Evolutionary conservation across 2,329 filamentous ascomycete genomes (phyloP).

Genomic region (Pezizomycotina sp.): DNA sequence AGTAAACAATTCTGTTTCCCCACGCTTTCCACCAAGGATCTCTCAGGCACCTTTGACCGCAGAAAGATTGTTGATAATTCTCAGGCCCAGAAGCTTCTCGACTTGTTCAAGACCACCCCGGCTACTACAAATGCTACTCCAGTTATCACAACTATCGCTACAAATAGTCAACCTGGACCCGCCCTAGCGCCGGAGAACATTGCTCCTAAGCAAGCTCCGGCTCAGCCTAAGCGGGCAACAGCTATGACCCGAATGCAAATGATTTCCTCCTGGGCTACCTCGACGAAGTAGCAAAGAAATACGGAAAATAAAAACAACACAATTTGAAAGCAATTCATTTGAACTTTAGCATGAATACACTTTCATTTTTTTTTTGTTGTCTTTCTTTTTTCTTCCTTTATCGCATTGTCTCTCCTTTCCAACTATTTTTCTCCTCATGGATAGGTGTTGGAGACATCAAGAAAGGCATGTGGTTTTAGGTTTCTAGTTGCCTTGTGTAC

Average conservation of each 20-base stretch:
- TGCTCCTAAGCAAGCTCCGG: background rate
- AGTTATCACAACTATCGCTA: slow-evolving; percentile 1
- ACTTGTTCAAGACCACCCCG: slow-evolving; percentile 22
- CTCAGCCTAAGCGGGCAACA: background rate
- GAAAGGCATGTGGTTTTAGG: too few relatives aligned
- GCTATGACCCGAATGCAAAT: slow-evolving; percentile 14
- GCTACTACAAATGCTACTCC: slow-evolving; percentile 5
- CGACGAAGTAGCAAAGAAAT: slow-evolving; percentile 13
- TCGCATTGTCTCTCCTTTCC: too few relatives aligned
- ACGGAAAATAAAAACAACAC: too few relatives aligned
- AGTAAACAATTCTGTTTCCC: background rate
- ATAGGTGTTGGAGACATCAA: too few relatives aligned
- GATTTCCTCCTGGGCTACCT: slow-evolving; percentile 13
- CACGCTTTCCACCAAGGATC: slow-evolving; percentile 1
- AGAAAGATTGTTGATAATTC: slow-evolving; percentile 22
- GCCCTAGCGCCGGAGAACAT: slow-evolving; percentile 9
- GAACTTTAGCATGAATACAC: too few relatives aligned
- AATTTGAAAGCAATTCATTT: too few relatives aligned
- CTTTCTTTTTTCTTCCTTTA: too few relatives aligned
- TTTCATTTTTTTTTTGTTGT: too few relatives aligned
- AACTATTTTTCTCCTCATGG: too few relatives aligned
- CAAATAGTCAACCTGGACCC: slow-evolving; percentile 6
- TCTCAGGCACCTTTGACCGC: slow-evolving; percentile 20
- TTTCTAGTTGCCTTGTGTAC: too few relatives aligned
- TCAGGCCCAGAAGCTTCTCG: slow-evolving; percentile 22